phyloP scores from a whole-genome alignment of 352 stramenopile species.

The Proteromonas lacertae region DNA sequence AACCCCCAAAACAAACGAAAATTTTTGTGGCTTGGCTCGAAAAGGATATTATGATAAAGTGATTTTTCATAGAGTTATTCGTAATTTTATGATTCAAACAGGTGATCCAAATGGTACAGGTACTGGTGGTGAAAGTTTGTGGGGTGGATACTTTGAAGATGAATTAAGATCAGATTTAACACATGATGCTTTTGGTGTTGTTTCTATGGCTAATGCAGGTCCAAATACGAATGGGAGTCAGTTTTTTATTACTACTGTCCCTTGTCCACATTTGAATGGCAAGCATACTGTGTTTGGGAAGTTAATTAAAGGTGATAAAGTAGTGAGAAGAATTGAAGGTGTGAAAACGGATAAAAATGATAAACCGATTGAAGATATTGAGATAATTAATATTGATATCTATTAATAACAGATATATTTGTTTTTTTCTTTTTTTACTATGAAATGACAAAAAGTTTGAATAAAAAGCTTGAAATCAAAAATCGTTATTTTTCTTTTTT shows the following conservation, averaged over 20 bases:
- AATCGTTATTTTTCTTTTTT: too few species aligned
- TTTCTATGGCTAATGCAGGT: slow-evolving; percentile 64
- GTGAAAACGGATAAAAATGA: slow-evolving; percentile 13
- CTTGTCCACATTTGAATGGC: slow-evolving; percentile 56
- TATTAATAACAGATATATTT: too few species aligned
- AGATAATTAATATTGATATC: too few species aligned
- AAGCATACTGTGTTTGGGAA: slow-evolving; percentile 77
- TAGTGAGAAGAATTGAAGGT: slow-evolving; percentile 52
- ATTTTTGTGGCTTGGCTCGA: slow-evolving; percentile 76
- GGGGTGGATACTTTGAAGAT: slow-evolving; percentile 93
- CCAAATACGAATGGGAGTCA: slow-evolving; percentile 49
- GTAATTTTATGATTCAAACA: slow-evolving; percentile 84
- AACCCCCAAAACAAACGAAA: slow-evolving; percentile 66
- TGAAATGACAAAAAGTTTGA: too few species aligned
- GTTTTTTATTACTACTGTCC: slow-evolving; percentile 88
- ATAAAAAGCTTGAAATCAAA: too few species aligned
- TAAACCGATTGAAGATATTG: slow-evolving; percentile 28
- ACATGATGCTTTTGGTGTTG: slow-evolving; percentile 61
- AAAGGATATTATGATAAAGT: slow-evolving; percentile 94
- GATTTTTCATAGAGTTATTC: slow-evolving; percentile 95
- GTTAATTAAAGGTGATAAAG: slow-evolving; percentile 73
- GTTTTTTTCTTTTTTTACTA: too few species aligned
- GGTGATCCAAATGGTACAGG: slow-evolving; percentile 74
- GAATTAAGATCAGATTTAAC: slow-evolving; percentile 67
- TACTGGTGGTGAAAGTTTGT: slow-evolving; percentile 89